Percentiles rank a stretch among this genome's conserved stretches.
phyloP scores from a whole-genome alignment of 371 early-diverging fungal genomes.

The Saksenaea vasiformis region DNA sequence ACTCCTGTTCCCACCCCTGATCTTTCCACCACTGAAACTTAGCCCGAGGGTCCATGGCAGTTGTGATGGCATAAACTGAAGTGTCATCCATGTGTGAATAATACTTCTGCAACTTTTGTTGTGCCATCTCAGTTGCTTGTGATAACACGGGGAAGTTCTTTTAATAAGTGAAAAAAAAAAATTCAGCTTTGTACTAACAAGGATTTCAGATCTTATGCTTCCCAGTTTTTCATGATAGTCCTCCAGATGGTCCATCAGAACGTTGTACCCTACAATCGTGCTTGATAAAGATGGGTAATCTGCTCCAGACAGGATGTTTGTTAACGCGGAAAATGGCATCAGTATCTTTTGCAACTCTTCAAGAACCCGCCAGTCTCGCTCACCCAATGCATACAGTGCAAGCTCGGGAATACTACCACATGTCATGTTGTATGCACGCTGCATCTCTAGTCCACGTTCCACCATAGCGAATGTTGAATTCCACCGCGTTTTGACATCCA shows the following conservation, averaged over 20 bases:
- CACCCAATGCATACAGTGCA: not conserved
- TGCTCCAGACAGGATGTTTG: not conserved
- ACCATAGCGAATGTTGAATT: slow-evolving; percentile 21
- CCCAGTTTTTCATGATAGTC: not conserved
- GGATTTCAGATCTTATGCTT: not conserved
- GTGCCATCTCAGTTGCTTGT: not conserved
- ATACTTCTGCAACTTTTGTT: slow-evolving; percentile 9
- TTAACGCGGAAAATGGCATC: not conserved
- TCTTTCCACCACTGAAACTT: too few species aligned
- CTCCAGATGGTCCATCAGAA: slow-evolving; percentile 8
- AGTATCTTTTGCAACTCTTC: not conserved
- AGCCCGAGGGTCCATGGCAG: too few species aligned
- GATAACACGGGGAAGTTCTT: not conserved
- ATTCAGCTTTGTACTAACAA: not conserved
- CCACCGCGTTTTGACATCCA: slow-evolving; percentile 21
- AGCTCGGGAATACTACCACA: not conserved
- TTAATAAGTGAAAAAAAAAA: not conserved
- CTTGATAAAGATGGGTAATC: slow-evolving; percentile 1
- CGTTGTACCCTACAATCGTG: slow-evolving; percentile 15
- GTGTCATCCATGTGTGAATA: slow-evolving; percentile 2
- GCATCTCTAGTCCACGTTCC: slow-evolving; percentile 8
- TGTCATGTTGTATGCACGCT: slow-evolving; percentile 4
- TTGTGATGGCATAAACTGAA: slow-evolving; percentile 13
- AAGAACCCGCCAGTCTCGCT: not conserved
- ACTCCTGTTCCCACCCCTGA: not conserved